Evolutionary conservation across 1,284 basidiomycete genomes (phyloP).

Genomic region (Leccinum pachyderme): DNA sequence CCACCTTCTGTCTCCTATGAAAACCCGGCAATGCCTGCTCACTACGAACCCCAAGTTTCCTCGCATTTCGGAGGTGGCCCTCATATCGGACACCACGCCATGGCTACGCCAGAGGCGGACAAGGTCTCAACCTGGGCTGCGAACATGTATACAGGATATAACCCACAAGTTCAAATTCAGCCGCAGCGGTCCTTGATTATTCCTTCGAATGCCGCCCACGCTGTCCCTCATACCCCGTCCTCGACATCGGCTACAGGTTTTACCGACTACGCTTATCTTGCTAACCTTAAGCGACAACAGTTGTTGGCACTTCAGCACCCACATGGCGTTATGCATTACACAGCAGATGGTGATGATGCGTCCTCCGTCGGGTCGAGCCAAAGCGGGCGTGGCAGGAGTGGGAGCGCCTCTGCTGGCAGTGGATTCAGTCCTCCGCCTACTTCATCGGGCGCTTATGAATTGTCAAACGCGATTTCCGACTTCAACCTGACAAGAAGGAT

Average conservation of each 20-base stretch:
- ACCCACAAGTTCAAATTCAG: slow-evolving; percentile 28
- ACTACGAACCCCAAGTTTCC: slow-evolving; percentile 30
- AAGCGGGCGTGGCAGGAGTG: slow-evolving; percentile 38
- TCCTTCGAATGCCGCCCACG: slow-evolving; percentile 35
- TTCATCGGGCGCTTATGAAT: slow-evolving; percentile 38
- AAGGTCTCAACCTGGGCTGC: slow-evolving; percentile 33
- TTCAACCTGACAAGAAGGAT: slow-evolving; percentile 27
- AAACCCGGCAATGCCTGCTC: slow-evolving; percentile 33
- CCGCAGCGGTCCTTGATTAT: slow-evolving; percentile 33
- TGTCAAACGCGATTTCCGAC: slow-evolving; percentile 31
- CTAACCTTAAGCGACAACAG: slow-evolving; percentile 37
- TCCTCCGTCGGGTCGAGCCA: slow-evolving; percentile 40
- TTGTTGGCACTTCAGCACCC: slow-evolving; percentile 30
- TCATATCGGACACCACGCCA: slow-evolving; percentile 23
- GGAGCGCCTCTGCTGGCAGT: slow-evolving; percentile 38
- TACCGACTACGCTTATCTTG: slow-evolving; percentile 33
- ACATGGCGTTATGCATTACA: slow-evolving; percentile 24
- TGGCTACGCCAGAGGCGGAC: slow-evolving; percentile 23
- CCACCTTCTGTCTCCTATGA: slow-evolving; percentile 32
- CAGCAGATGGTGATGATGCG: slow-evolving; percentile 41
- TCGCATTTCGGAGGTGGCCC: slow-evolving; percentile 16
- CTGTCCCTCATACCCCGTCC: slow-evolving; percentile 18
- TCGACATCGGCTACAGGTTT: slow-evolving; percentile 18
- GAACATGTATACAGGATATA: slow-evolving; percentile 34
- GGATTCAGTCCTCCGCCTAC: slow-evolving; percentile 35